A percentile compares a stretch with the other conserved stretches of the same genome.
phyloP scores from a whole-genome alignment of 176 grass and related monocot genomes.

The Triticum turgidum region DNA sequence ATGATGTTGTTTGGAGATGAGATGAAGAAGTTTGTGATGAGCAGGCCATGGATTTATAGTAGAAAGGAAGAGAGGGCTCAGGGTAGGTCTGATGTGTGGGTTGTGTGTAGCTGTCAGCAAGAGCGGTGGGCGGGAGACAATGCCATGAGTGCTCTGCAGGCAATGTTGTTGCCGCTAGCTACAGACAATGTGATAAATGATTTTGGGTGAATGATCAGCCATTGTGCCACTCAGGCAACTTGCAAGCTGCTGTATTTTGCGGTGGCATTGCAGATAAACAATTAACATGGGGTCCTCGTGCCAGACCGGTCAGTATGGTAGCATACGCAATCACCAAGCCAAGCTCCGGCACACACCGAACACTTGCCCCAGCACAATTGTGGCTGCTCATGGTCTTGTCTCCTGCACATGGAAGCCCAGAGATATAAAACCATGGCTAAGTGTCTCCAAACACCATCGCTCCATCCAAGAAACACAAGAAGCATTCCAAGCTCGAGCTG shows the following conservation, averaged over 20 bases:
- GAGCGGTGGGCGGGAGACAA: slow-evolving; percentile 27
- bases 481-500: background rate
- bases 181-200: background rate
- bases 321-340: background rate
- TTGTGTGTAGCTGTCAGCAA: background rate
- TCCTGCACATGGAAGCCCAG: background rate
- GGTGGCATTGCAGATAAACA: background rate
- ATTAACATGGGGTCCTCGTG: background rate
- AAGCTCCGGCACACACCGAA: background rate
- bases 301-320: background rate
- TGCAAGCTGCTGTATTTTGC: background rate
- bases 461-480: background rate
- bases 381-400: background rate
- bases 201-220: background rate
- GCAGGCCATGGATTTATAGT: slow-evolving; percentile 27
- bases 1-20: background rate
- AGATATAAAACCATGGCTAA: background rate
- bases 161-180: background rate
- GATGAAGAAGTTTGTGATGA: slow-evolving; percentile 6
- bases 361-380: background rate
- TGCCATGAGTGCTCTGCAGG: slow-evolving; percentile 31
- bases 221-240: background rate
- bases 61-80: background rate
- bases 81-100: background rate
- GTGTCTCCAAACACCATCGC: background rate